Conservation (phyloP, 75 land plant species). For the Pinus albicaulis region DNA sequence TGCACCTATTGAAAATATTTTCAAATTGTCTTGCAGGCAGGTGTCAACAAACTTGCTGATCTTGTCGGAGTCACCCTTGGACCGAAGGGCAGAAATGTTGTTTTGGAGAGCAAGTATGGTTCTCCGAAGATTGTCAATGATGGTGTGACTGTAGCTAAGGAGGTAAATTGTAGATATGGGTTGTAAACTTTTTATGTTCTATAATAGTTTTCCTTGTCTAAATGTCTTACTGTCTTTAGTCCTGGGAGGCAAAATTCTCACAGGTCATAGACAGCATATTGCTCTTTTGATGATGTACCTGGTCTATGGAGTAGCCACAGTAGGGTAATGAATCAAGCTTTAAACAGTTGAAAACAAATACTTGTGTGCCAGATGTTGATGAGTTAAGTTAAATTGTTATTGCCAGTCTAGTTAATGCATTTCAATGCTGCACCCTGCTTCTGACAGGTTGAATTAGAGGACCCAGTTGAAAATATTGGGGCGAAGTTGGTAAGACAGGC, state of each 20-base stretch:
- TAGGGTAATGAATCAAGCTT: not conserved
- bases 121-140: slow-evolving; percentile 91
- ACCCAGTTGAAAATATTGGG: slow-evolving; percentile 89
- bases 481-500: slow-evolving; percentile 88
- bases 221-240: too few relatives aligned
- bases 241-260: too few relatives aligned
- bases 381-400: not conserved
- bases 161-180: slow-evolving; percentile 25
- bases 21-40: slow-evolving; percentile 32
- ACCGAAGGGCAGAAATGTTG: slow-evolving; percentile 91
- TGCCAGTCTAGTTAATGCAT: not conserved
- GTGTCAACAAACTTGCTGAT: slow-evolving; percentile 92
- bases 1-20: not conserved
- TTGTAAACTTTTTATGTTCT: not conserved
- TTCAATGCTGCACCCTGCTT: not conserved
- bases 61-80: slow-evolving; percentile 88
- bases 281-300: too few relatives aligned
- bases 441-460: slow-evolving; percentile 79
- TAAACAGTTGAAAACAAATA: not conserved
- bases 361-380: too few relatives aligned
- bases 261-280: too few relatives aligned
- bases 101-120: slow-evolving; percentile 88
- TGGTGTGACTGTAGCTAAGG: slow-evolving; percentile 90
- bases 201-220: too few relatives aligned
- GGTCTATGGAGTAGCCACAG: not conserved